Conservation (phyloP, 129 eudicot species). For the Centrapalus pauciflorus region DNA sequence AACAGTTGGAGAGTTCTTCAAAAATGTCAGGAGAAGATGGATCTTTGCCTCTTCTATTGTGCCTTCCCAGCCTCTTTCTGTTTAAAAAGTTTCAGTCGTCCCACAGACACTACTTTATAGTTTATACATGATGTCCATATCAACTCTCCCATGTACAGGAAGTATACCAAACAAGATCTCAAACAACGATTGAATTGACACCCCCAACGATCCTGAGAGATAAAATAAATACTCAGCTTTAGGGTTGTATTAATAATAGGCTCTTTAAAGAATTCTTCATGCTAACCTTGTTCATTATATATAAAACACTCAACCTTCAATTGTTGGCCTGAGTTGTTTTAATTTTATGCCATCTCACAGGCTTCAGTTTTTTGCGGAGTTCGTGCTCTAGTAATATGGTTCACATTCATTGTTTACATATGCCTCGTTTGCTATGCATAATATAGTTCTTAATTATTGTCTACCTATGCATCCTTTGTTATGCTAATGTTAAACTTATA, state of each 20-base stretch:
- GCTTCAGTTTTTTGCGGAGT: background rate
- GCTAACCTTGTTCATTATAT: background rate
- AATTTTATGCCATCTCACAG: background rate
- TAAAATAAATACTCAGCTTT: background rate
- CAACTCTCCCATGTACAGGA: background rate
- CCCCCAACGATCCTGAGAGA: background rate
- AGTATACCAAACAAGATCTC: background rate
- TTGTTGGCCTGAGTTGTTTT: background rate
- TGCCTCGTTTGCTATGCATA: constrained; percentile 1
- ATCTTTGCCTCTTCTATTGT: background rate
- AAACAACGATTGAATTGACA: background rate
- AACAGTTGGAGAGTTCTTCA: constrained; percentile 3
- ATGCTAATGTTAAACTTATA: background rate
- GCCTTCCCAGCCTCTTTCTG: background rate
- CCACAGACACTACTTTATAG: background rate
- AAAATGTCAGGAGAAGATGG: no score
- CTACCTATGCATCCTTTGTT: background rate
- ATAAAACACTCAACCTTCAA: constrained; percentile 3
- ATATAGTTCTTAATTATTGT: constrained; percentile 1
- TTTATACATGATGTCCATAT: background rate
- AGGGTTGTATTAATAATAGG: background rate
- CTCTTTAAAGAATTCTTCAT: constrained; percentile 2
- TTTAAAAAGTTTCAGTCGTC: background rate
- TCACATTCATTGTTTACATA: background rate
- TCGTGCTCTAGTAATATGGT: constrained; percentile 3